phyloP scores from a whole-genome alignment of 441 rosid genomes.

The Adansonia madagascariensis region DNA sequence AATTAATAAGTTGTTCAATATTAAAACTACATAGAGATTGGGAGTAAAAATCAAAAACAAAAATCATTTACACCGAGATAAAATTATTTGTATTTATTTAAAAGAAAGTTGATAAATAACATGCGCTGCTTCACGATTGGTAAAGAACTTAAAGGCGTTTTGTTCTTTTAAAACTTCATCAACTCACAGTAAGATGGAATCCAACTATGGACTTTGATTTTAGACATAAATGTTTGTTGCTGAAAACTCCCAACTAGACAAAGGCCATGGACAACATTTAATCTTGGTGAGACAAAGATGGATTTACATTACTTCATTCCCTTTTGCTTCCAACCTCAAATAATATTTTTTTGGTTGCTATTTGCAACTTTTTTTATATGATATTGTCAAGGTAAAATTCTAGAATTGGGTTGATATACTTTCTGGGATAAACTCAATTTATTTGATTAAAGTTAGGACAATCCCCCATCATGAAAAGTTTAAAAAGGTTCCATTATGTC shows the following conservation, averaged over 20 bases:
- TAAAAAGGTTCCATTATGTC: constrained; percentile 6
- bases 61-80: no score
- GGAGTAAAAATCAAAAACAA: no score
- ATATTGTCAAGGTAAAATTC: neutral
- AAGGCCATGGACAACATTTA: neutral
- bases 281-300: neutral
- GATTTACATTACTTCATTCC: neutral
- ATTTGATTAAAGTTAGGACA: constrained; percentile 5
- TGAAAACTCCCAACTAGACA: neutral
- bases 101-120: no score
- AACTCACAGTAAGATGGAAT: neutral
- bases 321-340: neutral
- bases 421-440: neutral
- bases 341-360: neutral
- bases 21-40: no score
- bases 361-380: neutral
- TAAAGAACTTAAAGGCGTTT: no score
- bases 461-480: neutral
- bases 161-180: no score
- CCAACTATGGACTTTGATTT: neutral
- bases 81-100: no score
- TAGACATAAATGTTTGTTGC: neutral
- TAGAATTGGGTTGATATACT: neutral
- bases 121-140: no score
- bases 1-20: no score